Evolutionary conservation across 805 yeast species (phyloP), one percentile per base, ranked within the genome.

Genomic region (Grigorovia jiainica): DNA sequence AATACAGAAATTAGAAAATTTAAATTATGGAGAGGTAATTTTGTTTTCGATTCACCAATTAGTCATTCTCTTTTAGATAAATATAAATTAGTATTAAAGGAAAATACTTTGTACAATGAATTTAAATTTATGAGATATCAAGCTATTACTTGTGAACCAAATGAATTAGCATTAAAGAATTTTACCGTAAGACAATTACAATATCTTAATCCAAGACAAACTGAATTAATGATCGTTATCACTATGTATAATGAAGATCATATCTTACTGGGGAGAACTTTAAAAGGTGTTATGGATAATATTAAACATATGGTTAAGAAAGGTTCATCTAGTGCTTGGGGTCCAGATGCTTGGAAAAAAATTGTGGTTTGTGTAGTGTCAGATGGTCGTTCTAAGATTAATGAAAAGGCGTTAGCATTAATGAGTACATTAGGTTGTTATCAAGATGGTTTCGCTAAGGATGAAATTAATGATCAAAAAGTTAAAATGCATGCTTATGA

Each of bases 391-490:
- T 74, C 78, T 11, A 86, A 87, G 51, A 77, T 90, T 44, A 73
- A 86, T 60, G 83, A 83, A 36, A 71, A 89, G 38, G 75, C 96
- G 0, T 75, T 79, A 54, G 87, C 89, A 7, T 67, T 90, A 24
- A 67, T 90, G 58, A 82, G 92, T 11, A 84, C 95, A 2, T 60
- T 90, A 41, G 98, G 98, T 19, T 82, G 83, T 33, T 90, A 80
- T 60, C 98, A 92, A 63, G 97, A 87, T 46, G 97, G 97, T 0
- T 87, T 87, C 63, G 97, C 97, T 36, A 87, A 87, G 59, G 84
- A 86, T 55, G 82, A 79, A 56, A 87, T 92, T 52, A 87, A 87
- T 58, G 90, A 82, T 43, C 73, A 78, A 43, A 73, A 78, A 24
- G 97, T 90, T 11, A 76, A 76, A 31, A 81, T 94, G 36, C 98